Conservation (phyloP, 2,329 filamentous ascomycete genomes). For the Alternaria sp. region DNA sequence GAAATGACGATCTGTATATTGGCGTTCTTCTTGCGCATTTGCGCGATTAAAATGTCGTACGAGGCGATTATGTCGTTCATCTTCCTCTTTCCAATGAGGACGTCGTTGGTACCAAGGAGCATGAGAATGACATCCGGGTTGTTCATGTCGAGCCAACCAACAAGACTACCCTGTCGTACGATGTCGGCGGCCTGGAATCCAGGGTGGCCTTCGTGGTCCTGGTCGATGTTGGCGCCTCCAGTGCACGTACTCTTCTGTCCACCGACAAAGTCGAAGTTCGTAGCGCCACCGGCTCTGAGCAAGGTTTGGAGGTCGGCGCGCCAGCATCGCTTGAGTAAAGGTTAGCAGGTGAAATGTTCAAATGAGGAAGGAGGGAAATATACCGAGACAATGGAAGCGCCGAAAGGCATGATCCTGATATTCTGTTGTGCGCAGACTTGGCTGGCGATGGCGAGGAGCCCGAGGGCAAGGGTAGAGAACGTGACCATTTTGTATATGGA, state of each 20-base stretch:
- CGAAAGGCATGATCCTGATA: slow-evolving; percentile 50
- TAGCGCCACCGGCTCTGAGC: slow-evolving; percentile 34
- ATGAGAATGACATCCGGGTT: slow-evolving; percentile 58
- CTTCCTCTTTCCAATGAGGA: slow-evolving; percentile 49
- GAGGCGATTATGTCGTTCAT: slow-evolving; percentile 49
- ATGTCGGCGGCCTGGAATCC: slow-evolving; percentile 54
- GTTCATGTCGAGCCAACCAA: slow-evolving; percentile 51
- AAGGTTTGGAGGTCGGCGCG: slow-evolving; percentile 46
- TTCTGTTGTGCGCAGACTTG: slow-evolving; percentile 33
- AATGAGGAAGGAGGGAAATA: slow-evolving; percentile 10
- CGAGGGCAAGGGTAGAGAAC: slow-evolving; percentile 29
- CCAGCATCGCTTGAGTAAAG: slow-evolving; percentile 45
- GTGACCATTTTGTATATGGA: slow-evolving; percentile 33
- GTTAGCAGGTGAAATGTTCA: slow-evolving; percentile 17
- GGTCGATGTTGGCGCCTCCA: slow-evolving; percentile 54
- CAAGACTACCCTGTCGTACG: slow-evolving; percentile 51
- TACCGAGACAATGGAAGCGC: slow-evolving; percentile 48
- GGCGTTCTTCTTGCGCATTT: slow-evolving; percentile 56
- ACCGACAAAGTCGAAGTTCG: slow-evolving; percentile 50
- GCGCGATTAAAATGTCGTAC: slow-evolving; percentile 51
- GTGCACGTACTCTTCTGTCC: slow-evolving; percentile 47
- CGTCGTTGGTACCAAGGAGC: slow-evolving; percentile 58
- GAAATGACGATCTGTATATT: slow-evolving; percentile 54
- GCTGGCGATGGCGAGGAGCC: slow-evolving; percentile 33
- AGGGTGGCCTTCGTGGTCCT: slow-evolving; percentile 58